These are phyloP conservation scores for Magnusiomyces suaveolens DNA, from an alignment of 1,139 yeast species.

Conservation along the genomic window DNA sequence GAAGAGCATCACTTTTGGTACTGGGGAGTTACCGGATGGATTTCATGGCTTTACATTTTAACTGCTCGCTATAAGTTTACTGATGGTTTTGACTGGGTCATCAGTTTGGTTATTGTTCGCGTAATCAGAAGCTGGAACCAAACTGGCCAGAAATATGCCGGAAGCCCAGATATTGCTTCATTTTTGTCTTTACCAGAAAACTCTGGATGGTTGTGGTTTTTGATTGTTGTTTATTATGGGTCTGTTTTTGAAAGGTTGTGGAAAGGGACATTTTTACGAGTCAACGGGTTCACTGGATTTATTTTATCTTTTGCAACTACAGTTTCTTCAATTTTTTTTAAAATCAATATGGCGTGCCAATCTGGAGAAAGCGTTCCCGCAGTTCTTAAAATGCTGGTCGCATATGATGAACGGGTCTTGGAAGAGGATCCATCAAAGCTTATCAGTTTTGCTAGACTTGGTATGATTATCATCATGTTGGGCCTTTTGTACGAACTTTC, in stretches of 20 bases:
- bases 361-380: slow-evolving; percentile 47
- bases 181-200: slow-evolving; percentile 12
- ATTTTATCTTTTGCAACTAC: slow-evolving; percentile 35
- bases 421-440: slow-evolving; percentile 20
- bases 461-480: slow-evolving; percentile 25
- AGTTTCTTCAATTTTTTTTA: slow-evolving; percentile 45
- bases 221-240: slow-evolving; percentile 39
- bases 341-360: slow-evolving; percentile 44
- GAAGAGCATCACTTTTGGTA: slow-evolving; percentile 98
- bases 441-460: slow-evolving; percentile 25
- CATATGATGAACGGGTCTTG: slow-evolving; percentile 21
- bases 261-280: slow-evolving; percentile 23
- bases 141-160: slow-evolving; percentile 74
- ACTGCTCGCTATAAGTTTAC: slow-evolving; percentile 22
- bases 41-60: slow-evolving; percentile 26
- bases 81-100: slow-evolving; percentile 26
- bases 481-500: slow-evolving; percentile 24
- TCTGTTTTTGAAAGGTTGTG: slow-evolving; percentile 22
- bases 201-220: slow-evolving; percentile 40
- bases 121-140: slow-evolving; percentile 77
- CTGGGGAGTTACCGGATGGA: slow-evolving; percentile 47
- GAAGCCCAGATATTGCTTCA: slow-evolving; percentile 40
- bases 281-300: slow-evolving; percentile 32
- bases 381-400: slow-evolving; percentile 27
- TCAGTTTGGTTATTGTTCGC: slow-evolving; percentile 42